phyloP scores from a whole-genome alignment of 345 rosid species.

The Melaleuca alternifolia region DNA sequence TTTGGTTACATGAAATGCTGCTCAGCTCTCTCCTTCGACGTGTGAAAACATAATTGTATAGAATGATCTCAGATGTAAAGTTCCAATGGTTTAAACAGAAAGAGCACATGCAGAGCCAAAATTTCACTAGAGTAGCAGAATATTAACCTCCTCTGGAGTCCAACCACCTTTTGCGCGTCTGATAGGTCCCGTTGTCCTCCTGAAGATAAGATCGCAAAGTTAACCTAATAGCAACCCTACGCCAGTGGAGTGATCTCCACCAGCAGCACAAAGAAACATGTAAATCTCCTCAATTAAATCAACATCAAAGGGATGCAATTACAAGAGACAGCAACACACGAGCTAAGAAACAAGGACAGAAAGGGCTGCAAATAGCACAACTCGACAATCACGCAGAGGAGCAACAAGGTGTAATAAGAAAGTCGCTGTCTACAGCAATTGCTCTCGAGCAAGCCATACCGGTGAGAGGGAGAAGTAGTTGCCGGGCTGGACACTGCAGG shows the following conservation, averaged over 20 bases:
- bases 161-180: constrained; percentile 99
- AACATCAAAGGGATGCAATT: background rate
- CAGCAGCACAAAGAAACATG: too few relatives aligned
- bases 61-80: background rate
- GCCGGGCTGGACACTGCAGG: constrained; percentile 66
- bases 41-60: background rate
- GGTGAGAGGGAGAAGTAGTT: constrained; percentile 47
- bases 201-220: constrained; percentile 12
- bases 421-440: background rate
- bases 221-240: constrained; percentile 1
- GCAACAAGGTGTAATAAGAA: background rate
- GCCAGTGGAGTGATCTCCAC: background rate
- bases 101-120: background rate
- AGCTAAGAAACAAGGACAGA: background rate
- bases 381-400: background rate
- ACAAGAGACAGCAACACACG: background rate
- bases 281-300: background rate
- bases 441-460: constrained; percentile 16
- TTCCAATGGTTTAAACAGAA: background rate
- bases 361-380: background rate
- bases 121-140: background rate
- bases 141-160: constrained; percentile 83
- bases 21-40: background rate
- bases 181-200: constrained; percentile 95
- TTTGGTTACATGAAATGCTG: background rate